Evolutionary conservation across 2,329 filamentous ascomycete species (phyloP).

Genomic region (Monosporascus sp.): DNA sequence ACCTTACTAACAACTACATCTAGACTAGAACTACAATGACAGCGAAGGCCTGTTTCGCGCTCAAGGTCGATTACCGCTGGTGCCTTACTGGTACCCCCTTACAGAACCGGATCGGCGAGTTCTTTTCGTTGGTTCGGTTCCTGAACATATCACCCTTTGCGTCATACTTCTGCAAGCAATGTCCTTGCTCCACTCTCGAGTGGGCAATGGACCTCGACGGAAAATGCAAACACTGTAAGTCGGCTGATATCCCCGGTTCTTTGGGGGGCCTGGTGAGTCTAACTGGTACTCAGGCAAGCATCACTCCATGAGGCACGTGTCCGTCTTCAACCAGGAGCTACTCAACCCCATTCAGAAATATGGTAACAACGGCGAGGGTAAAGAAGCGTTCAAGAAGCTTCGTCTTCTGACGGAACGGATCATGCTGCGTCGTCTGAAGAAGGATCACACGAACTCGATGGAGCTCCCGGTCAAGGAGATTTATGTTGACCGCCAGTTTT

Average conservation of each 20-base stretch:
- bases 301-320: conserved; percentile 51
- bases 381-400: conserved; percentile 71
- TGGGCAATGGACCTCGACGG: conserved; percentile 74
- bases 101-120: conserved; percentile 95
- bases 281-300: conserved; percentile 16
- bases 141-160: conserved; percentile 84
- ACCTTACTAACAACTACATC: conserved; percentile 11
- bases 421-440: conserved; percentile 93
- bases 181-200: conserved; percentile 73
- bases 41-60: conserved; percentile 88
- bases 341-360: conserved; percentile 72
- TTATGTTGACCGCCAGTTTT: conserved; percentile 88
- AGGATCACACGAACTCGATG: conserved; percentile 90
- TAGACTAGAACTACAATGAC: conserved; percentile 80
- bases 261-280: conserved; percentile 1
- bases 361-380: conserved; percentile 57
- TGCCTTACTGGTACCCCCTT: conserved; percentile 92
- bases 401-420: conserved; percentile 86
- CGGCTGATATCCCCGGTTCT: conserved; percentile 19
- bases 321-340: conserved; percentile 90
- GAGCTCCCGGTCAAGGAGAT: conserved; percentile 94
- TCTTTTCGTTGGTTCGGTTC: conserved; percentile 91
- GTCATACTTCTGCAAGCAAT: conserved; percentile 89
- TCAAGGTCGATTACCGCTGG: conserved; percentile 87
- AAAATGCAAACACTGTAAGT: conserved; percentile 65